Base-by-base conservation (phyloP, 805 yeast genomes). In the Grigorovia jiainica region DNA sequence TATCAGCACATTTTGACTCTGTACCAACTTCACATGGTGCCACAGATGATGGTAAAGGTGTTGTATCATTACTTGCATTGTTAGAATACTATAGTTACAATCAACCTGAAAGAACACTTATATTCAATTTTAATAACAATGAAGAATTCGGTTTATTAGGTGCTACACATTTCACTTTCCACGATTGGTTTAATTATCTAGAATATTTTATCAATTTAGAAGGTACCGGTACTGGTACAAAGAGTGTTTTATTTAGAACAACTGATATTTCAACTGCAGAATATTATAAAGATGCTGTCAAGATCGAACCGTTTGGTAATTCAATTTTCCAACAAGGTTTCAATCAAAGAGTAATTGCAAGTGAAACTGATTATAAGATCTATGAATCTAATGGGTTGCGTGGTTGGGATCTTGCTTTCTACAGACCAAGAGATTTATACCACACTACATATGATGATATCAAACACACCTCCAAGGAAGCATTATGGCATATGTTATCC, bases 181-280 rank as follows among this genome's bases (percentile, higher is more conserved):
- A 87, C 57, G 79, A 82, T 15, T 83, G 94, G 90, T 68, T 75
- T 18, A 61, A 70, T 32, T 59, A 73, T 13, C 78, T 82, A 2
- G 66, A 66, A 33, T 81, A 73, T 53, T 82, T 89, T 43, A 68
- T 87, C 49, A 89, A 89, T 57, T 65, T 87, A 47, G 97, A 87
- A 66, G 96, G 96, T 15, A 85, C 95, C 0, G 96, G 96, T 2
- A 82, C 92, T 1, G 95, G 95, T 20, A 89, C 92, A 4, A 76
- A 82, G 49, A 84, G 95, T 1, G 70, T 85, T 17, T 64, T 87
- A 38, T 87, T 89, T 59, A 73, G 96, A 60, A 79, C 87, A n/a
- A 77, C 94, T 0, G 94, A 87, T 55, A 71, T 71, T 47, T 84
- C 83, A 1, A 75, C 86, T 10, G 76, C 82, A 1, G 72, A 73